Conservation (phyloP, 805 yeast species). For the Hanseniaspora nectarophila region DNA sequence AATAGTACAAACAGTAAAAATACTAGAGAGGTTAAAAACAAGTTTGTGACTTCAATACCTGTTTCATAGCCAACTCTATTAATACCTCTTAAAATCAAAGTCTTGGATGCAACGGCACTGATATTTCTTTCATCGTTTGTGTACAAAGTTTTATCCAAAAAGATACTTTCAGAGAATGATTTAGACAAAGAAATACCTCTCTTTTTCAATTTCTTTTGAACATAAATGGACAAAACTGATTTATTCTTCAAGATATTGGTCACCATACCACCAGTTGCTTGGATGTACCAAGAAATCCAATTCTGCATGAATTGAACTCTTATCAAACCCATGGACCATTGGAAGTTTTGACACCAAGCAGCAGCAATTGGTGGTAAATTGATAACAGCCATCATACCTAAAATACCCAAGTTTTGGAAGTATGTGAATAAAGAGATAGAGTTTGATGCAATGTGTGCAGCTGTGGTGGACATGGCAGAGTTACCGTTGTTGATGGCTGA, state of each 20-base stretch:
- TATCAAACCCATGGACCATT: constrained; percentile 92
- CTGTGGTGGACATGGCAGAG: constrained; percentile 41
- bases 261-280: constrained; percentile 82
- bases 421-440: constrained; percentile 84
- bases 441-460: constrained; percentile 95
- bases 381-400: constrained; percentile 90
- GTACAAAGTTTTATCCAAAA: constrained; percentile 43
- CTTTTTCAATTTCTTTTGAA: constrained; percentile 41
- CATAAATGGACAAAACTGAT: constrained; percentile 64
- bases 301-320: constrained; percentile 62
- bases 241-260: constrained; percentile 60
- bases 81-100: constrained; percentile 77
- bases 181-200: constrained; percentile 23
- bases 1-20: constrained; percentile 71
- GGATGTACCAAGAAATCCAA: constrained; percentile 87
- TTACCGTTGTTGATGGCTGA: constrained; percentile 28
- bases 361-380: constrained; percentile 93
- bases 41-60: constrained; percentile 69
- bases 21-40: constrained; percentile 76
- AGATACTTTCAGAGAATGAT: constrained; percentile 38
- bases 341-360: constrained; percentile 94
- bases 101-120: constrained; percentile 47
- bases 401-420: constrained; percentile 84
- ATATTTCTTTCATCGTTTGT: constrained; percentile 60
- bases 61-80: constrained; percentile 82